A percentile compares a stretch with the other conserved stretches of the same genome.
Conservation (phyloP, 768 basidiomycete genomes). For the Antrodiella citrinella region DNA sequence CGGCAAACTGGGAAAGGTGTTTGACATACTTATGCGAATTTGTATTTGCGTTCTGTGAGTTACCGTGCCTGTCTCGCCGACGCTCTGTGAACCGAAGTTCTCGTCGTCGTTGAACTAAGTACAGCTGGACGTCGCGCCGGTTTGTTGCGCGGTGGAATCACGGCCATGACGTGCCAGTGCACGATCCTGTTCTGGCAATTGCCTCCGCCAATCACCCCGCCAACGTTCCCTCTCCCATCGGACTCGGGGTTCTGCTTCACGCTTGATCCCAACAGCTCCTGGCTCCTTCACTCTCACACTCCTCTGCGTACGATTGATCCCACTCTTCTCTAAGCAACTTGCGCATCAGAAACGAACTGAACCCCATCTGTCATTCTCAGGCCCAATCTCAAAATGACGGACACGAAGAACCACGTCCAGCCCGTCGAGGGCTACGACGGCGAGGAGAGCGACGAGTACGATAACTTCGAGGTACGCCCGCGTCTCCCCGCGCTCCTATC, state of each 20-base stretch:
- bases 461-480: constrained; percentile 15
- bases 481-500: background rate
- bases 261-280: background rate
- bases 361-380: background rate
- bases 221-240: background rate
- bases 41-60: too few relatives aligned
- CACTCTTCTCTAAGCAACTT: background rate
- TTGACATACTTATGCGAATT: too few relatives aligned
- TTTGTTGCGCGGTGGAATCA: background rate
- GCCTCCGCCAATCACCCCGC: background rate
- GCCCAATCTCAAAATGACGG: background rate
- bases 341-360: background rate
- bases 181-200: background rate
- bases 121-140: background rate
- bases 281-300: background rate
- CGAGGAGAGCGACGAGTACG: constrained; percentile 25
- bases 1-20: too few relatives aligned
- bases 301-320: background rate
- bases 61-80: background rate
- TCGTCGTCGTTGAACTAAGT: background rate
- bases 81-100: background rate
- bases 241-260: background rate
- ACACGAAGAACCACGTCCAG: constrained; percentile 6
- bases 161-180: background rate
- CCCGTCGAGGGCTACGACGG: constrained; percentile 12